phyloP scores from a whole-genome alignment of 441 rosid genomes.

The Euphorbia corollata region DNA sequence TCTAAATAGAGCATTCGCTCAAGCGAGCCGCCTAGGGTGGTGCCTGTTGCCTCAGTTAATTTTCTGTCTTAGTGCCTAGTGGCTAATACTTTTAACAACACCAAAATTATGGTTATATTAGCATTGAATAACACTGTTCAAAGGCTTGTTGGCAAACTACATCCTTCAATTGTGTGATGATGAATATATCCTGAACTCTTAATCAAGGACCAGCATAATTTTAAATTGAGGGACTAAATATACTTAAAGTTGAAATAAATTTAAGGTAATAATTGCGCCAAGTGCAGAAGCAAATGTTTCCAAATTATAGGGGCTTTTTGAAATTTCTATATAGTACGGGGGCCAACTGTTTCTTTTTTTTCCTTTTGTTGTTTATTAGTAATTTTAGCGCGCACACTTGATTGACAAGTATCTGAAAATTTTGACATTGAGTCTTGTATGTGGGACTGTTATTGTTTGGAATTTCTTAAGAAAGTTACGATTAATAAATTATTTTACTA shows the following conservation, averaged over 20 bases:
- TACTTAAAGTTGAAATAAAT: not conserved
- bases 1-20: too few relatives aligned
- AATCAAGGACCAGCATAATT: not conserved
- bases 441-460: not conserved
- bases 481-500: not conserved
- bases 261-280: not conserved
- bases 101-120: not conserved
- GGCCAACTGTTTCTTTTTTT: not conserved
- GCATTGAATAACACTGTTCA: not conserved
- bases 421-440: slow-evolving; percentile 3
- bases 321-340: not conserved
- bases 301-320: not conserved
- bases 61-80: too few relatives aligned
- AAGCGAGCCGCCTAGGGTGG: too few relatives aligned
- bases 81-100: too few relatives aligned
- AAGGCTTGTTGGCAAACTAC: not conserved
- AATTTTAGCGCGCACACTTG: not conserved
- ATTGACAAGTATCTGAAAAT: not conserved
- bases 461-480: not conserved
- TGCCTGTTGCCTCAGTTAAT: too few relatives aligned
- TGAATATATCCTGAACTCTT: not conserved
- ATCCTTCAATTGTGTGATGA: not conserved
- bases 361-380: too few relatives aligned
- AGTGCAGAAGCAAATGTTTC: not conserved
- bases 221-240: not conserved